These are phyloP conservation scores for Tetrastigma voinierianum DNA, from an alignment of 164 flowering plant species.

Conservation along the genomic window DNA sequence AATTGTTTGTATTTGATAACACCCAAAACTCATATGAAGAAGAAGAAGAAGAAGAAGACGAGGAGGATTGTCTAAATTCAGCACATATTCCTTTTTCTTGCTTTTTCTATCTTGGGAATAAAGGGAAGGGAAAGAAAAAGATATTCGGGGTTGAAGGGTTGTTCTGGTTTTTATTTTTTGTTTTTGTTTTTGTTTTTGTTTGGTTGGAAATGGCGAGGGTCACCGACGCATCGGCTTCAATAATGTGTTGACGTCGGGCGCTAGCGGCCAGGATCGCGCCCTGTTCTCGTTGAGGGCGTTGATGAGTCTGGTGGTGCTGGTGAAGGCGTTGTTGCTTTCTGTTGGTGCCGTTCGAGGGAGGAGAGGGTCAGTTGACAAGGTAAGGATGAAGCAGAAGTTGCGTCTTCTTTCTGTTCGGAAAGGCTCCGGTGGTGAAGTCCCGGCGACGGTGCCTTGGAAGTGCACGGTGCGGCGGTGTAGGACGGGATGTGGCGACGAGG, in stretches of 20 bases:
- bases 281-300: slow-evolving; percentile 45
- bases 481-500: slow-evolving; percentile 50
- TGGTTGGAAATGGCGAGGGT: too few species aligned
- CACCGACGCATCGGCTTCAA: slow-evolving; percentile 14
- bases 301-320: slow-evolving; percentile 30
- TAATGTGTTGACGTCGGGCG: slow-evolving; percentile 61
- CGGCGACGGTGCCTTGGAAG: slow-evolving; percentile 19
- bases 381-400: slow-evolving; percentile 18
- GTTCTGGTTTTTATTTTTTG: too few species aligned
- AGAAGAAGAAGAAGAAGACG: too few species aligned
- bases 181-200: too few species aligned
- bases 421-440: slow-evolving; percentile 18
- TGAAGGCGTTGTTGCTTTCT: slow-evolving; percentile 41
- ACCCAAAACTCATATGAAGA: too few species aligned
- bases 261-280: slow-evolving; percentile 64
- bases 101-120: too few species aligned
- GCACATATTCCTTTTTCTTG: too few species aligned
- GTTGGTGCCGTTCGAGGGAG: slow-evolving; percentile 42
- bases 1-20: too few species aligned
- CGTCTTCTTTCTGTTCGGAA: not conserved
- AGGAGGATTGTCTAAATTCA: too few species aligned
- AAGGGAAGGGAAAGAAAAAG: too few species aligned
- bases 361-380: slow-evolving; percentile 7
- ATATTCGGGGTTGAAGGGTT: too few species aligned
- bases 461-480: slow-evolving; percentile 19